Evolutionary conservation across 2,329 filamentous ascomycete species (phyloP).

Genomic region (Alternaria infectoria): DNA sequence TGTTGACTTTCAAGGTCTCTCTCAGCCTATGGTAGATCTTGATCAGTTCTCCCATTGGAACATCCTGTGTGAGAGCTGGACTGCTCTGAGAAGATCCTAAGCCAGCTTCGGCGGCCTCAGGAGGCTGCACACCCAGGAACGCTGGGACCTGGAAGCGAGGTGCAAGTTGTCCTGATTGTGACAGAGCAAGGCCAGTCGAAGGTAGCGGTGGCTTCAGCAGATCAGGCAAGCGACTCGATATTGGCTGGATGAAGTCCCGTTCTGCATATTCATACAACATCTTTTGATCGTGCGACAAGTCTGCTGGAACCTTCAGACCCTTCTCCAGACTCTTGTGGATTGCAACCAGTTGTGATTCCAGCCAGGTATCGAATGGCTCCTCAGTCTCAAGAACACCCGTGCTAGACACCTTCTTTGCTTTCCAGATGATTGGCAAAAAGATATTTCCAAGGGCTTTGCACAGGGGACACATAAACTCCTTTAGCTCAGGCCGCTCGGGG

Average conservation of each 20-base stretch:
- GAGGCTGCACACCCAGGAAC: conserved; percentile 32
- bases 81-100: conserved; percentile 29
- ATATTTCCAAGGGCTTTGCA: conserved; percentile 96
- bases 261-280: conserved; percentile 60
- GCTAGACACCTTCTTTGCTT: conserved; percentile 84
- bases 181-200: conserved; percentile 20
- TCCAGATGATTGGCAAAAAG: conserved; percentile 95
- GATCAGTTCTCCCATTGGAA: conserved; percentile 55
- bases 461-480: conserved; percentile 94
- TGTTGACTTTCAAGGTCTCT: conserved; percentile 61
- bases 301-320: conserved; percentile 28
- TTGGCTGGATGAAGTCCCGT: conserved; percentile 57
- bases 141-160: conserved; percentile 42
- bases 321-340: conserved; percentile 54
- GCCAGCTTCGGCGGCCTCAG: conserved; percentile 33
- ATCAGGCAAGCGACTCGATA: conserved; percentile 52
- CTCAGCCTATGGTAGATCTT: conserved; percentile 63
- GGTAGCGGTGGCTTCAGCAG: conserved; percentile 34
- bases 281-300: conserved; percentile 52
- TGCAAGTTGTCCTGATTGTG: conserved; percentile 6
- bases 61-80: conserved; percentile 22
- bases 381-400: conserved; percentile 71
- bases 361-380: conserved; percentile 70
- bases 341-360: conserved; percentile 64
- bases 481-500: conserved; percentile 76